phyloP scores from a whole-genome alignment of 2,329 filamentous ascomycete species.

The Cercospora sojina region DNA sequence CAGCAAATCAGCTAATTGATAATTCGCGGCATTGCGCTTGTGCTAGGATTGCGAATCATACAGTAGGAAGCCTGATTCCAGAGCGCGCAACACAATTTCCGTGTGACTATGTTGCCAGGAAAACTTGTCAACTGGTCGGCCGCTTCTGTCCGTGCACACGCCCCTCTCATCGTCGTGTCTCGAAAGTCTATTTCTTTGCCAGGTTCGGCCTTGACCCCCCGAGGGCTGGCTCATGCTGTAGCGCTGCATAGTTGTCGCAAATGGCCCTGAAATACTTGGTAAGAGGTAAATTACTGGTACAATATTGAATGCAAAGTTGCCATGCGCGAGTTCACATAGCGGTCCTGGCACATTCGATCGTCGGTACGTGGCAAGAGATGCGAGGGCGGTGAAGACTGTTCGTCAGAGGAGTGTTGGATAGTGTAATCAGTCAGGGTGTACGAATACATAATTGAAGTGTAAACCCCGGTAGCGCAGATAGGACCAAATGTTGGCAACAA shows the following conservation, averaged over 20 bases:
- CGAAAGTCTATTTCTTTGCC: background rate
- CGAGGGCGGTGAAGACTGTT: background rate
- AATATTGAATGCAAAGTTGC: no score
- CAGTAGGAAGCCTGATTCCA: background rate
- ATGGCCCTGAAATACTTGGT: background rate
- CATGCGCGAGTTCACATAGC: background rate
- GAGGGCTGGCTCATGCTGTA: background rate
- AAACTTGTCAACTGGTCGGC: background rate
- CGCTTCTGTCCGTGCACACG: background rate
- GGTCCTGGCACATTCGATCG: background rate
- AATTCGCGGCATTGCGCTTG: background rate
- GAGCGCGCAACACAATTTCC: background rate
- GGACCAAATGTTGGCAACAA: background rate
- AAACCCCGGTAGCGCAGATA: no score
- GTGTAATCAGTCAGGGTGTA: background rate
- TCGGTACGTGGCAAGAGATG: background rate
- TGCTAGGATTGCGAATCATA: background rate
- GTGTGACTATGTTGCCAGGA: background rate
- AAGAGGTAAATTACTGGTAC: background rate
- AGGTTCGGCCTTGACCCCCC: background rate
- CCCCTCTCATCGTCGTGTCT: background rate
- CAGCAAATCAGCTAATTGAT: background rate
- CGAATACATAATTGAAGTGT: no score
- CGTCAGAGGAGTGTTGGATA: background rate
- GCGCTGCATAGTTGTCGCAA: background rate